Evolutionary conservation across 208 protist species (phyloP), one percentile per base, ranked within the genome.

Genomic region (Wallacemonas sp.): DNA sequence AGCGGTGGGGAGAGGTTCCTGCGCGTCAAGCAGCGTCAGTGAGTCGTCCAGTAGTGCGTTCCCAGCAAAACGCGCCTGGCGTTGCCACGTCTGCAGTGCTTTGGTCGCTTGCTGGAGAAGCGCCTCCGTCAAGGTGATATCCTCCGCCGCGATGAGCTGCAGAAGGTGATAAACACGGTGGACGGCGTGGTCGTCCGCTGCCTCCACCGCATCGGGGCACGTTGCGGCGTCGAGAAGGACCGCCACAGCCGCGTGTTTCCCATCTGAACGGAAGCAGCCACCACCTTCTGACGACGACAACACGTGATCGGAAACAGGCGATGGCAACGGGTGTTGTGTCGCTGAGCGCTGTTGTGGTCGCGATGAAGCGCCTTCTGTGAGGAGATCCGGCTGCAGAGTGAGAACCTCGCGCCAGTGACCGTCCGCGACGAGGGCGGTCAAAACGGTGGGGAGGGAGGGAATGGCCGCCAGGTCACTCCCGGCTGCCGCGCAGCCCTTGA

Each of bases 321-420:
- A n/a, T n/a, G n/a, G n/a, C n/a, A n/a, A n/a, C n/a, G n/a, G n/a
- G n/a, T n/a, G n/a, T n/a, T n/a, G n/a, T n/a, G n/a, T n/a, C n/a
- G n/a, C n/a, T n/a, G n/a, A n/a, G n/a, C n/a, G n/a, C n/a, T n/a
- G n/a, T n/a, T n/a, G n/a, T n/a, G n/a, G n/a, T n/a, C n/a, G n/a
- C n/a, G n/a, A n/a, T n/a, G n/a, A n/a, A n/a, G n/a, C 54, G 33
- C 30, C 3, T 6, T 27, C 33, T 4, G 36, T 11, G n/a, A 47
- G 9, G 12, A 48, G 46, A 46, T 32, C 41, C 4, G 46, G 30
- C 29, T 48, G 17, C 33, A 54, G 64, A 17, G 23, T 17, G 12
- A 61, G 17, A 47, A 54, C 64, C 11, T 46, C 64, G 0, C 27
- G 38, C 79, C 79, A 85, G 38, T 81, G 74, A 2, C 79, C 79